Evolutionary conservation across 2,329 filamentous ascomycete genomes (phyloP), one percentile per base, ranked within the genome.

Genomic region (Alternaria gaisen): DNA sequence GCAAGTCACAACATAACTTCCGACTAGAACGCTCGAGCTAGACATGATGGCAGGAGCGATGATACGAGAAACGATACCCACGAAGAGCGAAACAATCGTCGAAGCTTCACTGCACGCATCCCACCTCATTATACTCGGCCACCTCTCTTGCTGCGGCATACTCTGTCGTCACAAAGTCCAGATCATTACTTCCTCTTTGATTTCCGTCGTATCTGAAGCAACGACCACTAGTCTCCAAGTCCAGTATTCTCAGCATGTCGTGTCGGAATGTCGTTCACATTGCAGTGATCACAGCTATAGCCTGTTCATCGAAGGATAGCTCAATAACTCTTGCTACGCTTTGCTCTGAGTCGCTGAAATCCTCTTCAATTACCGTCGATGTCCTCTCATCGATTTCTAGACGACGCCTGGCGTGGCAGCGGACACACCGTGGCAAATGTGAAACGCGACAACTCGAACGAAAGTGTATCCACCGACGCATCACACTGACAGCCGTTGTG

Each of bases 1-100:
- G 68, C 66, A 65, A 71, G 61, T 58, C 51, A 58, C 69, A 58
- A 54, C 10, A 18, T 30, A 5, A 10, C 11, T 38, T 43, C 47
- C 47, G 48, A 48, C 20, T 26, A 24, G 16, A 16, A 53, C 10
- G 2, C 8, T 12, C 11, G 18, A 18, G 16, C 34, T 10, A 16
- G 7, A 9, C n/a, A 36, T 14, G 5, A 36, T 32, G 18, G 44
- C 30, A 53, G 40, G 47, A 43, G 40, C 30, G 4, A 20, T 40
- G n/a, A 9, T 16, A 41, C 14, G 22, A 47, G 1, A 28, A 28
- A 20, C 8, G 22, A 53, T 32, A 53, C 51, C 38, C 7, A 32
- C 40, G 12, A 24, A 36, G 5, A 48, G 28, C 9, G 9, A 5
- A 40, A 40, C 38, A 7, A 41, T 41, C 14, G 11, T 5, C 20